Base-by-base conservation (phyloP, 1,139 yeast species). In the Candida anutae region DNA sequence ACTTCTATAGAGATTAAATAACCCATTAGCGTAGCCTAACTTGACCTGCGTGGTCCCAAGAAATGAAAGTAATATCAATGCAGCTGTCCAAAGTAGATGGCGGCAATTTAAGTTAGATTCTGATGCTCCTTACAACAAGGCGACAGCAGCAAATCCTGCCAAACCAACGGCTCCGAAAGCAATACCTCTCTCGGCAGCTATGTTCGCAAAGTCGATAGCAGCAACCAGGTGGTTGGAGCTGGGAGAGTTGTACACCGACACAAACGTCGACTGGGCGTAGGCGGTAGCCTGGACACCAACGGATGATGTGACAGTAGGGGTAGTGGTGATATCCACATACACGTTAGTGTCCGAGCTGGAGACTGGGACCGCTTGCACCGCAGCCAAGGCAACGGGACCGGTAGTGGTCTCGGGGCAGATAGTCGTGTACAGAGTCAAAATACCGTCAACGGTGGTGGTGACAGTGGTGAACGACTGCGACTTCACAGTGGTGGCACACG, bases 371-470 rank as follows among this genome's bases (percentile, higher is more conserved):
- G 43, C 50, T 28, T 47, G 48, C 13, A 13, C 10, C 6, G 23
- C 6, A 8, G 6, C 13, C 23, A 12, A 21, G 11, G 23, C 6
- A 11, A 46, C 15, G 40, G 24, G 28, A 46, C 37, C 30, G 13
- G 19, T 9, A n/a, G 15, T 22, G 34, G 55, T 44, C 31, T 50
- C 46, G 34, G 72, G 73, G 37, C 74, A 69, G 50, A 61, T 52
- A 30, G 77, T 69, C 39, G 74, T 65, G 59, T 62, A 66, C 24
- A 48, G 46, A 25, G 75, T 69, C 31, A 47, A 53, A 23, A 54
- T 55, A 31, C 69, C 74, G 27, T 55, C 43, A 22, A 55, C 54
- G 24, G 74, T 65, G 26, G 55, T 51, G 33, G 71, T 62, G 31
- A 63, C 60, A 24, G 57, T 47, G 20, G 62, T 44, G 34, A 31